Conservation (phyloP, 352 stramenopile species). For the Paralagenidium karlingii region DNA sequence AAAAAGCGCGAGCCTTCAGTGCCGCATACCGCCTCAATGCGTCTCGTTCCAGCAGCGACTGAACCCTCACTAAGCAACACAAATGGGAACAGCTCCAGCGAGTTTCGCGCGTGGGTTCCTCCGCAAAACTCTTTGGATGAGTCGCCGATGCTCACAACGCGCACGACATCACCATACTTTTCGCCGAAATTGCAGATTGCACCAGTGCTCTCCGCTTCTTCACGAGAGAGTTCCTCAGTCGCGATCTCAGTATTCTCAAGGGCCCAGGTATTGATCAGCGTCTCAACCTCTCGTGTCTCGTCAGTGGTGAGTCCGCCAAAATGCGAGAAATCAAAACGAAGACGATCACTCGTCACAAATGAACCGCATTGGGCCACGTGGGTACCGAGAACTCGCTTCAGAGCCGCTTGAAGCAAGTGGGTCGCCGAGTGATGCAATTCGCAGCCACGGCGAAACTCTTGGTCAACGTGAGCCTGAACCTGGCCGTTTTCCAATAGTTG, state of each 20-base stretch:
- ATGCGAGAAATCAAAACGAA: conserved; percentile 78
- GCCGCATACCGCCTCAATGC: conserved; percentile 49
- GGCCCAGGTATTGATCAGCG: conserved; percentile 43
- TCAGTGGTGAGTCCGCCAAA: conserved; percentile 54
- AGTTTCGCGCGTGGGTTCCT: conserved; percentile 47
- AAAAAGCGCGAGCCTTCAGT: conserved; percentile 34
- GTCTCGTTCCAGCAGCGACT: conserved; percentile 61
- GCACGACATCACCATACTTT: conserved; percentile 71
- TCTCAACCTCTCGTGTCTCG: conserved; percentile 40
- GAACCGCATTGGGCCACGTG: conserved; percentile 67
- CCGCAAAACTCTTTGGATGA: conserved; percentile 63
- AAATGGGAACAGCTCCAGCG: conserved; percentile 46
- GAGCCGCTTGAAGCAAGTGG: conserved; percentile 54
- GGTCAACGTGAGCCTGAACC: conserved; percentile 34
- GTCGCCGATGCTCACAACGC: conserved; percentile 48
- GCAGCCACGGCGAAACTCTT: conserved; percentile 29
- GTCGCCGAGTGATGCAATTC: conserved; percentile 65
- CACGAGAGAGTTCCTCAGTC: conserved; percentile 25
- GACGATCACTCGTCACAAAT: conserved; percentile 33
- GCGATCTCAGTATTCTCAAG: conserved; percentile 17
- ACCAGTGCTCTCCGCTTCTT: conserved; percentile 38
- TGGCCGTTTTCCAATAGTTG: conserved; percentile 3
- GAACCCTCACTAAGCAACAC: conserved; percentile 63
- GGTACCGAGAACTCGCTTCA: conserved; percentile 51
- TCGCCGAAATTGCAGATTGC: conserved; percentile 75